Base-by-base conservation (phyloP, 148 eudicot genomes). In the Drosera capensis region DNA sequence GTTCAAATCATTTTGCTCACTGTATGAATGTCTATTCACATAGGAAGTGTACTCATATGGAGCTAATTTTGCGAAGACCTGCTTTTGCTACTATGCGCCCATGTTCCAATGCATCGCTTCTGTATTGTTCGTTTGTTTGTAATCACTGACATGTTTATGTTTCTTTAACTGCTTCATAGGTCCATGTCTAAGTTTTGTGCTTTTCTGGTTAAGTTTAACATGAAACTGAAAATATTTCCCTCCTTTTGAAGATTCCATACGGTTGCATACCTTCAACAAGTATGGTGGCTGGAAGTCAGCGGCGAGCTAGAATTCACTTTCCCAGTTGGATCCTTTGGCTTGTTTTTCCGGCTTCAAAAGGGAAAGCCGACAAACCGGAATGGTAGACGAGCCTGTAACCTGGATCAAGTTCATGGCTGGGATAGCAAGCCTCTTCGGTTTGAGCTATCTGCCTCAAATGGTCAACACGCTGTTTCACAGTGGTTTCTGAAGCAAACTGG, bases 241-340 rank as follows among this genome's bases (percentile, higher is more conserved):
- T 48, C 14, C 1, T 3, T 62, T 51, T 50, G 25, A 49, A 83
- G 94, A 57, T 83, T 83, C 57, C 36, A 63, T 20, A 40, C 78
- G 30, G 48, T 83, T 26, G 88, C 94, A 16, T 79, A 68, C 64
- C 78, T 83, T 8, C 67, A 77, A 15, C 84, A 83, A 52, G 70
- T 69, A 45, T 83, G 94, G 94, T 83, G 94, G 94, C 37, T 83
- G 13, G 88, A 83, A 52, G 75, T 72, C 1, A 63, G 62, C 20
- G 94, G 94, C 17, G 67, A 64, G 41, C 0, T 76, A 6, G 84
- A 79, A 37, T 75, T 79, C 58, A 63, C 56, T 16, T 73, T 79
- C 54, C 81, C 87, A 2, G 60, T 55, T 0, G 88, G 84, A 17
- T 46, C 25, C 11, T 83, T 75, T 36, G 62, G 77, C 56, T 54